Conservation (phyloP, 2,329 filamentous ascomycete genomes). For the Colletotrichum chrysophilum region DNA sequence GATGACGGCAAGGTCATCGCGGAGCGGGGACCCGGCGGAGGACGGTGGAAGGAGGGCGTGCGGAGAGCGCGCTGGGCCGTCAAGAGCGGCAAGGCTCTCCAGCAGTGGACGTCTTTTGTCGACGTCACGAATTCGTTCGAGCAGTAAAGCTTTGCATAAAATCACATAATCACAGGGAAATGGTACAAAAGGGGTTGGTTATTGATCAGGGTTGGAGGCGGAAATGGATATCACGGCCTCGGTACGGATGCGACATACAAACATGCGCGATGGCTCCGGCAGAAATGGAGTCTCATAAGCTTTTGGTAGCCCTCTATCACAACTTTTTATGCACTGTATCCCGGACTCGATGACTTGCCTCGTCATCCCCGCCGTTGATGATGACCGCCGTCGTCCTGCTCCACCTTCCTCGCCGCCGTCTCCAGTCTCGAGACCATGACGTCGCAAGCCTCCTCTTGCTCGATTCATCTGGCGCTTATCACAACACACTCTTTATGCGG, state of each 20-base stretch:
- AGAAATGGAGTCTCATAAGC: conserved; percentile 12
- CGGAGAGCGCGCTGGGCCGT: conserved; percentile 87
- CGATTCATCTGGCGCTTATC: neutral
- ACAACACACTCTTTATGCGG: neutral
- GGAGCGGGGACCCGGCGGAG: conserved; percentile 83
- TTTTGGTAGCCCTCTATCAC: conserved; percentile 20
- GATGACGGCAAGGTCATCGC: conserved; percentile 82
- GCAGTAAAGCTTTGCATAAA: neutral
- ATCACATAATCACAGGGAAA: neutral
- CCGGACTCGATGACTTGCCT: conserved; percentile 34
- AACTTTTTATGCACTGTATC: conserved; percentile 19
- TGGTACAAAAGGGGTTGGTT: neutral
- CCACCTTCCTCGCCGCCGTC: neutral
- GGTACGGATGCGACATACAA: neutral
- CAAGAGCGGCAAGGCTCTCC: conserved; percentile 84
- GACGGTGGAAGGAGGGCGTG: conserved; percentile 94
- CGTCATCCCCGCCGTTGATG: conserved; percentile 49
- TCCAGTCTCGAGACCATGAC: neutral
- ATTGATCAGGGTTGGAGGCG: neutral
- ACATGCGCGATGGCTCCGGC: neutral
- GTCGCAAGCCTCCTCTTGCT: neutral
- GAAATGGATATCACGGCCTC: neutral
- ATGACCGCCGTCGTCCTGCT: neutral
- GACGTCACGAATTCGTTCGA: conserved; percentile 71
- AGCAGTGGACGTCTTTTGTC: conserved; percentile 83